A percentile compares a stretch with the other conserved stretches of the same genome.
These are phyloP conservation scores for Sedum album DNA, from an alignment of 164 flowering plant species.

Conservation along the genomic window DNA sequence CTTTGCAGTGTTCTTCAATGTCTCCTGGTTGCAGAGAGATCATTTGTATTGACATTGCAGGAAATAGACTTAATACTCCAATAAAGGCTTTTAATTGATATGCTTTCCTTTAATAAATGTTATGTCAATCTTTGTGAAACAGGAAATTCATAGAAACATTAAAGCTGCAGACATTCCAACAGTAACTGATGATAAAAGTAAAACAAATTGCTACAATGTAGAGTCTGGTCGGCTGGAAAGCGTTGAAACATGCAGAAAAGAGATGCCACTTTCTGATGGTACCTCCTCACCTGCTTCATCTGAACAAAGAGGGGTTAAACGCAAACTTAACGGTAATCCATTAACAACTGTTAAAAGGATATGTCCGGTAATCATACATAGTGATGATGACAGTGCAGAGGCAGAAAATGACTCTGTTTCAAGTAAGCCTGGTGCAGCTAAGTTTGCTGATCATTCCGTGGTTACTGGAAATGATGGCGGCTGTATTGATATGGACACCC, in stretches of 20 bases:
- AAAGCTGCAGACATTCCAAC: conserved; percentile 13
- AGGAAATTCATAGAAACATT: conserved; percentile 12
- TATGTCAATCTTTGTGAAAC: conserved; percentile 17
- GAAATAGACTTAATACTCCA: background rate
- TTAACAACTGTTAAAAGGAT: conserved; percentile 31
- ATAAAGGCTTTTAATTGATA: background rate
- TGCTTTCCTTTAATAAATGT: conserved; percentile 5
- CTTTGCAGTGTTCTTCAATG: background rate
- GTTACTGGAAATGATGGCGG: conserved; percentile 21
- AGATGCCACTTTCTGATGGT: conserved; percentile 13
- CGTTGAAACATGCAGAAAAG: conserved; percentile 19
- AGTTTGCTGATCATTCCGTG: conserved; percentile 17
- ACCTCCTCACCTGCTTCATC: conserved; percentile 21
- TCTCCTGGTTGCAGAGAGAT: background rate
- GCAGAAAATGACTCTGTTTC: conserved; percentile 20
- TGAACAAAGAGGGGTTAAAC: conserved; percentile 41
- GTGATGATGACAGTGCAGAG: conserved; percentile 41
- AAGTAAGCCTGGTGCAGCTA: conserved; percentile 10
- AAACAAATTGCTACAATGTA: conserved; percentile 11
- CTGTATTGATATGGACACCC: conserved; percentile 15
- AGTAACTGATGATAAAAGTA: conserved; percentile 13
- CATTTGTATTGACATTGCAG: background rate
- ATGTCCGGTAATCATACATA: conserved; percentile 30
- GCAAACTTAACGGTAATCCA: conserved; percentile 33
- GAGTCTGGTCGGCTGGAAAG: conserved; percentile 18